Percentiles rank a stretch among this genome's conserved stretches.
These are phyloP conservation scores for Tagetes patula DNA, from an alignment of 129 eudicot genomes.

Conservation along the genomic window DNA sequence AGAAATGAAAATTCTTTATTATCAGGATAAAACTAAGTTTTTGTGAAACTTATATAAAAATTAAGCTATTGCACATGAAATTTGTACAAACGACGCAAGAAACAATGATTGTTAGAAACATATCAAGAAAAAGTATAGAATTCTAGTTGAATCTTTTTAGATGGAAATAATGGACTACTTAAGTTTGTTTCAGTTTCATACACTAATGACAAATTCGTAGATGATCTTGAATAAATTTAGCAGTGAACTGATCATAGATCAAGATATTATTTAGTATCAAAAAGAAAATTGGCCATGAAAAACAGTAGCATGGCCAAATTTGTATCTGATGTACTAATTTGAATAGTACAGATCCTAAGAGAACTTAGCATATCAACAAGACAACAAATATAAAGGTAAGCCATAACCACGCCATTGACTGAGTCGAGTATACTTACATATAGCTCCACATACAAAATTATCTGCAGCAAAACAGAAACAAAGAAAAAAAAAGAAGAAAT, in stretches of 20 bases:
- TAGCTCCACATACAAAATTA: conserved; percentile 75
- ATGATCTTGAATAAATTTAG: not conserved
- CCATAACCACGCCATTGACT: no score
- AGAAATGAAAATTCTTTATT: not conserved
- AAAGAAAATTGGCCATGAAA: not conserved
- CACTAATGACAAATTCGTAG: not conserved
- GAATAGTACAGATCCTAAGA: no score
- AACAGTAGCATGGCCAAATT: no score
- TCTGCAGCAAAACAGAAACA: conserved; percentile 54
- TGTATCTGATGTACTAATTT: no score
- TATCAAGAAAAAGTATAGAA: not conserved
- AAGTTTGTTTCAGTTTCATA: not conserved
- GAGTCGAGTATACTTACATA: conserved; percentile 68
- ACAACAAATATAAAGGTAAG: no score
- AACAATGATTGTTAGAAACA: not conserved
- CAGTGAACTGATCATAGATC: not conserved
- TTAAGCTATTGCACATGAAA: not conserved
- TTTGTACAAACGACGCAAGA: not conserved
- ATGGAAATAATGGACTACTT: not conserved
- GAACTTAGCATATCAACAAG: no score
- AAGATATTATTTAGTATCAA: not conserved
- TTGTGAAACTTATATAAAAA: not conserved
- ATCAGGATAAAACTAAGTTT: not conserved
- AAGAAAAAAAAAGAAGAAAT: conserved; percentile 14
- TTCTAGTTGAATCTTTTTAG: not conserved